Percentiles rank a stretch among this genome's conserved stretches.
Conservation (phyloP, 176 grass and related monocot species). For the Microstegium vimineum region DNA sequence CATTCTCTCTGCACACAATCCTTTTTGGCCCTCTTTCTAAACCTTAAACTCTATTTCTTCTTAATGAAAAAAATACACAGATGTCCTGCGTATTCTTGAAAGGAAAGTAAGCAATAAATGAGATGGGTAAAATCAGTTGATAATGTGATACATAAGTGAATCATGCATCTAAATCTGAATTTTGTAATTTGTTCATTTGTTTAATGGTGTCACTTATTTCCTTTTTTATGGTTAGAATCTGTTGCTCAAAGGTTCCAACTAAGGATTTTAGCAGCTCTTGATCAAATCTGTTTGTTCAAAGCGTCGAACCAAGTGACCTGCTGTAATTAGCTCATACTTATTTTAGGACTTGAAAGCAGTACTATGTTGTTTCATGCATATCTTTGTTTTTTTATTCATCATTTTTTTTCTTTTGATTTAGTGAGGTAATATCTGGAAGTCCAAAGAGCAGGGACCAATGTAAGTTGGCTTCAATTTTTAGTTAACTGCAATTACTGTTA, state of each 20-base stretch:
- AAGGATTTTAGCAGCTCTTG: background rate
- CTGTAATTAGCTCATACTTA: background rate
- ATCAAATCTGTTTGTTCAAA: background rate
- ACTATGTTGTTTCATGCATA: background rate
- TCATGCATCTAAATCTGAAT: background rate
- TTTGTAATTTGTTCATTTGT: background rate
- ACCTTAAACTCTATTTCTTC: background rate
- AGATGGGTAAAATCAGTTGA: background rate
- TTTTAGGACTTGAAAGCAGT: background rate
- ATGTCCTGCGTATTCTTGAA: background rate
- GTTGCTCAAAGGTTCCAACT: background rate
- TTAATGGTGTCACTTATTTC: background rate
- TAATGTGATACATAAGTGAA: background rate
- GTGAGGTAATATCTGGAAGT: conserved; percentile 34
- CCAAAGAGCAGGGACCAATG: conserved; percentile 24
- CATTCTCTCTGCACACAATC: background rate
- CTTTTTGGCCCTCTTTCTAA: background rate
- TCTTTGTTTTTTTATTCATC: background rate
- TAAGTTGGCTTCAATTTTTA: conserved; percentile 7
- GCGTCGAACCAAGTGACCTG: background rate
- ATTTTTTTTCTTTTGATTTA: conserved; percentile 27
- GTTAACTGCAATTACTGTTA: background rate
- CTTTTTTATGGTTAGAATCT: background rate
- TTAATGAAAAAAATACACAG: background rate
- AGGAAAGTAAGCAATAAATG: background rate